Base-by-base conservation (phyloP, 805 yeast species). In the Ogataea saltuana region DNA sequence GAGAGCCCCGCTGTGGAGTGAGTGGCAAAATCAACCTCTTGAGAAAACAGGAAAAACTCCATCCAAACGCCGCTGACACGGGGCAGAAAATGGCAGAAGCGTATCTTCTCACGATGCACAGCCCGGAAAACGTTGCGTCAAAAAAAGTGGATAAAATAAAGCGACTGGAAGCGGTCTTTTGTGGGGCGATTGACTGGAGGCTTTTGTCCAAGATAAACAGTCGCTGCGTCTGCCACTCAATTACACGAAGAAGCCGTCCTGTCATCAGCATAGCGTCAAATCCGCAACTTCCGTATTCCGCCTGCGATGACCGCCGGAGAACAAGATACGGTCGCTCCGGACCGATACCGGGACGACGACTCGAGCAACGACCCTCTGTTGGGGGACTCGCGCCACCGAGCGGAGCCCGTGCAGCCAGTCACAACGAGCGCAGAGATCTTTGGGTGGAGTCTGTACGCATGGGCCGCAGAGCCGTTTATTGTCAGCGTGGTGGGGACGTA, bases 381-480 rank as follows among this genome's bases (percentile, higher is more conserved):
- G 23, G 28, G 10, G 13, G 18, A 9, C 23, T 18, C 34, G 7
- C 16, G 32, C 15, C 4, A 17, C 15, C n/a, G 13, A 17, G 6
- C 6, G 22, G 26, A 18, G 6, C 20, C 23, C 41, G 3, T 32
- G 15, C 55, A 52, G 30, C 54, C 56, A 10, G 26, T 23, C 3
- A 70, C 78, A 0, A 62, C 73, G 4, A 55, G 60, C 21, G 54
- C 63, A 26, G 81, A 77, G 49, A 69, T 82, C 2, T 51, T 70
- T 26, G 91, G 90, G 4, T 78, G 90, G 90, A 80, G 80, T 56
- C 66, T 81, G 6, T 82, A 80, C 50, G 70, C 83, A 2, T 81
- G 85, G 75, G 89, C 90, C 1, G 78, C 86, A 16, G 95, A 85
- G 59, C 93, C 93, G 0, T 86, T 85, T 56, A 74, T 84, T 4